phyloP scores from a whole-genome alignment of 768 basidiomycete species.

The Pisolithus marmoratus region DNA sequence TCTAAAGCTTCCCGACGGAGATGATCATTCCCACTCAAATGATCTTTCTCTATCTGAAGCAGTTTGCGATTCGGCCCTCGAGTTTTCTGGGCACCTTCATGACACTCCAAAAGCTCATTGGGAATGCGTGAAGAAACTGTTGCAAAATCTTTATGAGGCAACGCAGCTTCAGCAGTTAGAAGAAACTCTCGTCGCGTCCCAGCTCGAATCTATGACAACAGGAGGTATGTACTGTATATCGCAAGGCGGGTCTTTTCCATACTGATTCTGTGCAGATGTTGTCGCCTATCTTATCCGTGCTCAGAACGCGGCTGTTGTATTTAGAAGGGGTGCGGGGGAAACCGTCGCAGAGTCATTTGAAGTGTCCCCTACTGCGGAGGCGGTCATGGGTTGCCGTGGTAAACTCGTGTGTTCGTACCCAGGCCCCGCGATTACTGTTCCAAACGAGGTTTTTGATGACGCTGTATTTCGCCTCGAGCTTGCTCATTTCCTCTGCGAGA shows the following conservation, averaged over 20 bases:
- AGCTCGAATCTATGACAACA: constrained; percentile 14
- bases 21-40: constrained; percentile 21
- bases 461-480: constrained; percentile 23
- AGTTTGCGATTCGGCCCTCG: constrained; percentile 13
- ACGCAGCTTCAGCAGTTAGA: constrained; percentile 1
- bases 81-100: constrained; percentile 10
- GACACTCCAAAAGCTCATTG: constrained; percentile 15
- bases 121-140: constrained; percentile 23
- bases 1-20: constrained; percentile 30
- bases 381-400: constrained; percentile 32
- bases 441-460: constrained; percentile 23
- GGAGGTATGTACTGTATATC: constrained; percentile 15
- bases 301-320: constrained; percentile 44
- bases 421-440: constrained; percentile 35
- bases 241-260: background rate
- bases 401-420: constrained; percentile 43
- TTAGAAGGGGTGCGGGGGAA: constrained; percentile 19
- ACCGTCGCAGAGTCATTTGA: constrained; percentile 42
- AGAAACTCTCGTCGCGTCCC: constrained; percentile 5
- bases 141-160: constrained; percentile 8
- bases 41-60: constrained; percentile 23
- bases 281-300: constrained; percentile 33
- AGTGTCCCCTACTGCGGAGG: constrained; percentile 29
- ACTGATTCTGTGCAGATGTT: constrained; percentile 24
- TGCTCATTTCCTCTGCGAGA: constrained; percentile 31